A percentile compares a stretch with the other conserved stretches of the same genome.
Conservation (phyloP, 2,329 filamentous ascomycete species). For the Lasiodiplodia gonubiensis region DNA sequence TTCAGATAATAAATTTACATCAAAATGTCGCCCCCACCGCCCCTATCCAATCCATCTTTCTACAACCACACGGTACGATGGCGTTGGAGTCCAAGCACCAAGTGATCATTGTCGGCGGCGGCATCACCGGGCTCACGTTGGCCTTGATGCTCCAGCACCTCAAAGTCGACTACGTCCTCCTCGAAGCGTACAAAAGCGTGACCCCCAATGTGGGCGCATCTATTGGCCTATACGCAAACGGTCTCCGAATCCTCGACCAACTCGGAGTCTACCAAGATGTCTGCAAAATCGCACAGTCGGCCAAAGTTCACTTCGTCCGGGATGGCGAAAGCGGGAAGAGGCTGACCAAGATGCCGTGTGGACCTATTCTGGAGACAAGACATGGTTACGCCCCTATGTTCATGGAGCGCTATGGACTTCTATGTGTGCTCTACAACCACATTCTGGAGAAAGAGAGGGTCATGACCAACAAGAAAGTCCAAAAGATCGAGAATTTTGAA, state of each 20-base stretch:
- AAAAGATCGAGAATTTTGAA: background rate
- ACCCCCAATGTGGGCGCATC: slow-evolving; percentile 33
- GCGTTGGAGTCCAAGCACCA: background rate
- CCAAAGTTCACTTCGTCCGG: slow-evolving; percentile 4
- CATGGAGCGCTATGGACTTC: slow-evolving; percentile 22
- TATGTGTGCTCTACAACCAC: slow-evolving; percentile 34
- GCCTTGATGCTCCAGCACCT: slow-evolving; percentile 32
- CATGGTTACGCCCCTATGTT: slow-evolving; percentile 28
- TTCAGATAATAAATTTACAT: too few relatives aligned
- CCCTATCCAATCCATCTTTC: too few relatives aligned
- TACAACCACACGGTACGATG: background rate
- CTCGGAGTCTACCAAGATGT: slow-evolving; percentile 19
- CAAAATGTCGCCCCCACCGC: too few relatives aligned
- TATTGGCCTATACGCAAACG: slow-evolving; percentile 33
- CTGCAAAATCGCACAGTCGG: background rate
- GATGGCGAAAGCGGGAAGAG: background rate
- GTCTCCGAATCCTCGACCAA: slow-evolving; percentile 28
- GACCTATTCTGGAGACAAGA: slow-evolving; percentile 4
- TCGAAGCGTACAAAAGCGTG: slow-evolving; percentile 34
- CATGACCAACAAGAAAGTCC: slow-evolving; percentile 29
- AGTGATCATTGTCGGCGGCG: slow-evolving; percentile 28
- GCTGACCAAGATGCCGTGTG: background rate
- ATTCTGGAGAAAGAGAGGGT: slow-evolving; percentile 35
- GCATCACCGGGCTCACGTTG: slow-evolving; percentile 31
- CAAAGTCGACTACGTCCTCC: slow-evolving; percentile 33